Percentiles rank a stretch among this genome's conserved stretches.
These are phyloP conservation scores for Barbarea vulgaris DNA, from an alignment of 345 rosid genomes.

Conservation along the genomic window DNA sequence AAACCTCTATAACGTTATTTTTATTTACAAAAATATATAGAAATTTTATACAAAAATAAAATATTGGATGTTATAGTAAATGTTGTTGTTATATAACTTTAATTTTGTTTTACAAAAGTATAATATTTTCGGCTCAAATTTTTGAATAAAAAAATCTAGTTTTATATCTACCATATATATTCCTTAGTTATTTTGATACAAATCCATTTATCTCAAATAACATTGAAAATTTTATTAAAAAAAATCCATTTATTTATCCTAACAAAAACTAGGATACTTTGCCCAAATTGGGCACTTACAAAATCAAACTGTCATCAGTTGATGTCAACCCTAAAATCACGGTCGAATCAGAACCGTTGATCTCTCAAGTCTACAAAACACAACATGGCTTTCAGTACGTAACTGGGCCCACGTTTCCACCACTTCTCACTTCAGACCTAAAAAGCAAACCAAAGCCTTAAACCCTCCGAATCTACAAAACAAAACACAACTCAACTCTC, in stretches of 20 bases:
- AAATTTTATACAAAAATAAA: no score
- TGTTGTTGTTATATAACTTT: neutral
- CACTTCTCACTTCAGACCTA: conserved; percentile 35
- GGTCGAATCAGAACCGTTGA: conserved; percentile 40
- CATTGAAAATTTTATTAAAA: no score
- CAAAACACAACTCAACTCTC: neutral
- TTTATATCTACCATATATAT: neutral
- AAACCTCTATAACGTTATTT: no score
- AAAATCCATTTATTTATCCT: neutral
- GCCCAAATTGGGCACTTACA: neutral
- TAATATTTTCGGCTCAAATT: neutral
- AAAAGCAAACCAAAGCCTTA: conserved; percentile 26
- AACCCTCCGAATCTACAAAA: conserved; percentile 37
- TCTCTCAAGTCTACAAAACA: neutral
- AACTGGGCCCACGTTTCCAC: conserved; percentile 41
- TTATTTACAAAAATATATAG: no score
- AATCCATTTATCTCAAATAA: neutral
- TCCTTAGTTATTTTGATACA: neutral
- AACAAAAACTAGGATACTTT: neutral
- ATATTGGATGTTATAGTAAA: no score
- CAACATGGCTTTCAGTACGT: neutral
- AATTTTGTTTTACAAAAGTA: neutral
- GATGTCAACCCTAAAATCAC: conserved; percentile 39
- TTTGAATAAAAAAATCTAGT: no score
- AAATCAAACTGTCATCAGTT: conserved; percentile 17